Percentiles rank a stretch among this genome's conserved stretches.
Conservation (phyloP, 495 filamentous ascomycete species). For the Pseudevernia furfuracea region DNA sequence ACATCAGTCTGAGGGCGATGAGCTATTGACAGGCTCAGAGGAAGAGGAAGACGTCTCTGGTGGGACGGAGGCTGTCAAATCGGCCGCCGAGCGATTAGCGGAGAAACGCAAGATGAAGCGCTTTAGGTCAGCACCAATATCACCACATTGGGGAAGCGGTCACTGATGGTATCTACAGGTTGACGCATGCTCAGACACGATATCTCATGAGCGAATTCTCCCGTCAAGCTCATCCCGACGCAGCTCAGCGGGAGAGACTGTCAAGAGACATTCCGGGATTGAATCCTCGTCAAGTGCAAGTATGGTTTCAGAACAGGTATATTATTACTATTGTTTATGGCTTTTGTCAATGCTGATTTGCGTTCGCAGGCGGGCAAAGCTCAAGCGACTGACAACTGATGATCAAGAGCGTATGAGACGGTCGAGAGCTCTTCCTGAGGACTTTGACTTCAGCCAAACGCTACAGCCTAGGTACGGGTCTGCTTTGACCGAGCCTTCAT, state of each 20-base stretch:
- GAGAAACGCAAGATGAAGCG: constrained; percentile 94
- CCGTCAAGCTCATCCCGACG: constrained; percentile 90
- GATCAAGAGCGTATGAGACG: constrained; percentile 56
- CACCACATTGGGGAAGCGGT: background rate
- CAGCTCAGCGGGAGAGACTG: constrained; percentile 81
- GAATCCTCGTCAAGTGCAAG: constrained; percentile 90
- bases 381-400: constrained; percentile 88
- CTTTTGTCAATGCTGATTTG: constrained; percentile 27
- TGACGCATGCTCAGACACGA: constrained; percentile 93
- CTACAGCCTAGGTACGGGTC: constrained; percentile 4
- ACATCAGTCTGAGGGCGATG: constrained; percentile 35
- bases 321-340: constrained; percentile 22
- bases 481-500: background rate
- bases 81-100: constrained; percentile 61
- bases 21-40: constrained; percentile 22
- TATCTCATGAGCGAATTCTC: constrained; percentile 97
- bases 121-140: constrained; percentile 58
- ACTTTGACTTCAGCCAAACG: constrained; percentile 15
- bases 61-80: constrained; percentile 47
- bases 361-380: constrained; percentile 69
- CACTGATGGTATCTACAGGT: constrained; percentile 39
- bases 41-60: constrained; percentile 51
- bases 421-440: constrained; percentile 14
- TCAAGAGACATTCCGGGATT: constrained; percentile 89
- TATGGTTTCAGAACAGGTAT: constrained; percentile 98